These are phyloP conservation scores for Daedaleopsis sinensis DNA, from an alignment of 768 basidiomycete species.

Conservation along the genomic window DNA sequence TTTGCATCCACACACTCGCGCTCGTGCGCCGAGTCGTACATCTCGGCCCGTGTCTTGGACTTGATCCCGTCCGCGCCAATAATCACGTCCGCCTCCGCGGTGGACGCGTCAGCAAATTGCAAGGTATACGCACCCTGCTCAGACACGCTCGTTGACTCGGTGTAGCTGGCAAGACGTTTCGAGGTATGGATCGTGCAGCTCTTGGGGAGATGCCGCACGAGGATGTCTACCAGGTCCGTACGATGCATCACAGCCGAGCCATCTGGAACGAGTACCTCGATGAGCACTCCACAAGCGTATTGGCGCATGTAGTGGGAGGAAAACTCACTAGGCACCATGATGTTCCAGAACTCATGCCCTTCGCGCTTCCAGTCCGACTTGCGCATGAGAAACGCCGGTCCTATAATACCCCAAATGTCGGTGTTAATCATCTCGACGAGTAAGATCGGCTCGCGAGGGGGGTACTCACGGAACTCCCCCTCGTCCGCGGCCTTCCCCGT, in stretches of 20 bases:
- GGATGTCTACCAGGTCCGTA: constrained; percentile 29
- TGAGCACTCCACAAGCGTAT: not conserved
- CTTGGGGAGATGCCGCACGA: constrained; percentile 22
- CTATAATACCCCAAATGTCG: constrained; percentile 5
- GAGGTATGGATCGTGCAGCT: constrained; percentile 23
- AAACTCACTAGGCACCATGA: constrained; percentile 27
- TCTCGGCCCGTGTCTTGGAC: constrained; percentile 26
- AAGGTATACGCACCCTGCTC: constrained; percentile 10
- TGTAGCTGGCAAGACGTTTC: constrained; percentile 27
- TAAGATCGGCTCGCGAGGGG: not conserved
- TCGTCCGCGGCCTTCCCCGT: not conserved
- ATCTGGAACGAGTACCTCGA: constrained; percentile 7
- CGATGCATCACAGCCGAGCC: constrained; percentile 30
- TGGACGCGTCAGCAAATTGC: constrained; percentile 26
- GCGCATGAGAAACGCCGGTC: constrained; percentile 27
- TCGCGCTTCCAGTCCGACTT: constrained; percentile 24
- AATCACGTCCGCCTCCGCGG: constrained; percentile 28
- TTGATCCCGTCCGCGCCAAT: constrained; percentile 33
- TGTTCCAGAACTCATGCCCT: constrained; percentile 20
- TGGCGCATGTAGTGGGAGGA: not conserved
- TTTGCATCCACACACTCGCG: constrained; percentile 8
- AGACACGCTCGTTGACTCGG: not conserved
- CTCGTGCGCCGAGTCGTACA: constrained; percentile 22
- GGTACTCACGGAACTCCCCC: not conserved
- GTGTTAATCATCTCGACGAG: not conserved